phyloP scores from a whole-genome alignment of 495 filamentous ascomycete species.

The Hyaloscypha hepaticicola region DNA sequence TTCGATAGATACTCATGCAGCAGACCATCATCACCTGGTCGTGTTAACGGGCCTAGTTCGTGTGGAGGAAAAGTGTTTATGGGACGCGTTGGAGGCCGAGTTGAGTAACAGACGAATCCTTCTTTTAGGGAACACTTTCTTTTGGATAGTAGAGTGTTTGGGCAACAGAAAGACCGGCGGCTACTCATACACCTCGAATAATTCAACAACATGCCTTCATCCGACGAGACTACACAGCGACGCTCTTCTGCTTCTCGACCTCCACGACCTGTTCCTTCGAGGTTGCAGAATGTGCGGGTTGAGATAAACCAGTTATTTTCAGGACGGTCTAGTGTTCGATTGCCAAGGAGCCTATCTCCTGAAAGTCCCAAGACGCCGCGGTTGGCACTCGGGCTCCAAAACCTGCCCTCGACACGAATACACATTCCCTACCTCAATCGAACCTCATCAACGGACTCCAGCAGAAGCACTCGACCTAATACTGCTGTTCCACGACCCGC shows the following conservation, averaged over 20 bases:
- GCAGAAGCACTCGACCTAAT: constrained; percentile 3
- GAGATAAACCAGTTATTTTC: constrained; percentile 34
- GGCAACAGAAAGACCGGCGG: background rate
- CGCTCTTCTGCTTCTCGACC: constrained; percentile 7
- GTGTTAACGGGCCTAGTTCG: constrained; percentile 17
- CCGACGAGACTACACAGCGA: constrained; percentile 1
- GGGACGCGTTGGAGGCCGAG: constrained; percentile 26
- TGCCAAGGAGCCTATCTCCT: constrained; percentile 26
- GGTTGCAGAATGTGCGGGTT: constrained; percentile 20
- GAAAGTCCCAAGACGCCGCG: constrained; percentile 45
- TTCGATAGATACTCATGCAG: constrained; percentile 22
- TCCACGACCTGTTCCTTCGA: constrained; percentile 12
- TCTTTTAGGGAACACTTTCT: constrained; percentile 1
- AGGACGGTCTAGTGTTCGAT: constrained; percentile 29
- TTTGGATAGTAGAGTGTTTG: background rate
- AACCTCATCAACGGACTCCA: constrained; percentile 11
- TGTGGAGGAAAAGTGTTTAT: constrained; percentile 8
- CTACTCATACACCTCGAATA: background rate
- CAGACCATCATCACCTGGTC: constrained; percentile 10
- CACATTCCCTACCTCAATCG: constrained; percentile 40
- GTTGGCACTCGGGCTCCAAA: constrained; percentile 36
- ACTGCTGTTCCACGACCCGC: constrained; percentile 10
- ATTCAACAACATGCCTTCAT: constrained; percentile 16
- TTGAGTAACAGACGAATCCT: constrained; percentile 5
- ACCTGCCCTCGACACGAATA: constrained; percentile 41